Evolutionary conservation across 2,329 filamentous ascomycete genomes (phyloP).

Genomic region (Penicillium occitanis): DNA sequence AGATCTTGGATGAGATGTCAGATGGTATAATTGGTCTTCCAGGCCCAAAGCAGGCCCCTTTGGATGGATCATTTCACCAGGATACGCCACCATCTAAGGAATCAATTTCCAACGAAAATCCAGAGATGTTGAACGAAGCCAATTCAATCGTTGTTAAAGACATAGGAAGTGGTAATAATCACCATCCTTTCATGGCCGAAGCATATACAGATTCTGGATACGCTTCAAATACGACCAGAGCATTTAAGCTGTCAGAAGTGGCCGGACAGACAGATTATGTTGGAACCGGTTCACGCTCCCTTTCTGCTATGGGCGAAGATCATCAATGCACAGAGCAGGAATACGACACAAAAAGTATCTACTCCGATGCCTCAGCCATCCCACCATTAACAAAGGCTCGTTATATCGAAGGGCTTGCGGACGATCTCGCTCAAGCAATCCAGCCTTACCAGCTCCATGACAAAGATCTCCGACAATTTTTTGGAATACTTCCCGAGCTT

Average conservation of each 20-base stretch:
- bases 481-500: slow-evolving; percentile 11
- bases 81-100: neutral
- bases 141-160: neutral
- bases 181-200: neutral
- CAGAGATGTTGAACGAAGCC: neutral
- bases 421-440: slow-evolving; percentile 9
- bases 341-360: slow-evolving; percentile 4
- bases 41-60: too few relatives aligned
- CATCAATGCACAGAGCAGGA: neutral
- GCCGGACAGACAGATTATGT: neutral
- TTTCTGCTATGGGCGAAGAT: too few relatives aligned
- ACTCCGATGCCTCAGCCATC: slow-evolving; percentile 13
- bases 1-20: too few relatives aligned
- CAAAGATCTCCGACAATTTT: neutral
- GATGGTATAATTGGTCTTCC: too few relatives aligned
- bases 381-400: neutral
- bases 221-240: slow-evolving; percentile 7
- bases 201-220: slow-evolving; percentile 18
- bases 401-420: slow-evolving; percentile 14
- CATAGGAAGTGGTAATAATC: neutral
- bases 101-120: neutral
- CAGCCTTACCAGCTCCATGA: slow-evolving; percentile 11
- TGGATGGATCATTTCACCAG: neutral
- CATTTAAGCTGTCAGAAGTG: neutral
- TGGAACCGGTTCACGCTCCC: neutral